Conservation (phyloP, 768 basidiomycete species). For the Mrakia frigida region DNA sequence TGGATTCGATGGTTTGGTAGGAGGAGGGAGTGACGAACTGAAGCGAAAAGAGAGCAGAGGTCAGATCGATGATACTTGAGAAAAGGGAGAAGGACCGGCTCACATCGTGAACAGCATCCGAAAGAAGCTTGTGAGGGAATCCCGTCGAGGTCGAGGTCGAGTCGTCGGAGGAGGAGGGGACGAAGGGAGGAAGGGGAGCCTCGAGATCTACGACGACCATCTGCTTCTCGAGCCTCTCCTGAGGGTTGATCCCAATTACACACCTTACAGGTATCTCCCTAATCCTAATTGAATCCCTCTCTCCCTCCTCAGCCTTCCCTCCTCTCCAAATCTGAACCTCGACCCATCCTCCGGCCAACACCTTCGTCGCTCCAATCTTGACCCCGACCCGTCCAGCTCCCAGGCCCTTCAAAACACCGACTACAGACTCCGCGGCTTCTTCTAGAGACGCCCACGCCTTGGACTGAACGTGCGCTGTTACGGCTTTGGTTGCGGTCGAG, state of each 20-base stretch:
- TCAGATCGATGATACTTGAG: neutral
- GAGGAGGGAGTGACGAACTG: constrained; percentile 53
- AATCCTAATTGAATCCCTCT: constrained; percentile 27
- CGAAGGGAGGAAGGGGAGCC: neutral
- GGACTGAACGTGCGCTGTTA: constrained; percentile 1
- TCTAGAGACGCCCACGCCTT: constrained; percentile 21
- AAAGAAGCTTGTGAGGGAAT: constrained; percentile 50
- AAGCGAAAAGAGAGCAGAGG: constrained; percentile 2
- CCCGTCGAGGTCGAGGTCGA: constrained; percentile 39
- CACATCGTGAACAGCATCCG: constrained; percentile 45
- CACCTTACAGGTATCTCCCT: constrained; percentile 50
- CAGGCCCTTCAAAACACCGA: constrained; percentile 2
- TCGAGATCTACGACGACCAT: constrained; percentile 54
- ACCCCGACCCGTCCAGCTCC: constrained; percentile 46
- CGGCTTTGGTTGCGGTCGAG: constrained; percentile 28
- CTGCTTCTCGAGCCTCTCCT: constrained; percentile 63
- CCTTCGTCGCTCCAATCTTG: constrained; percentile 51
- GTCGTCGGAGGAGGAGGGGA: neutral
- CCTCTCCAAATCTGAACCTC: constrained; percentile 45
- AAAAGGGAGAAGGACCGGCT: constrained; percentile 33
- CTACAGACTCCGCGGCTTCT: constrained; percentile 3
- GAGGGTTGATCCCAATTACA: constrained; percentile 64
- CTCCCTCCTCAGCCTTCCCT: constrained; percentile 38
- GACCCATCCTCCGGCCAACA: constrained; percentile 53
- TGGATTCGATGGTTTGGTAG: constrained; percentile 64